Conservation (phyloP, 2,329 filamentous ascomycete genomes). For the Helotiales sp. region DNA sequence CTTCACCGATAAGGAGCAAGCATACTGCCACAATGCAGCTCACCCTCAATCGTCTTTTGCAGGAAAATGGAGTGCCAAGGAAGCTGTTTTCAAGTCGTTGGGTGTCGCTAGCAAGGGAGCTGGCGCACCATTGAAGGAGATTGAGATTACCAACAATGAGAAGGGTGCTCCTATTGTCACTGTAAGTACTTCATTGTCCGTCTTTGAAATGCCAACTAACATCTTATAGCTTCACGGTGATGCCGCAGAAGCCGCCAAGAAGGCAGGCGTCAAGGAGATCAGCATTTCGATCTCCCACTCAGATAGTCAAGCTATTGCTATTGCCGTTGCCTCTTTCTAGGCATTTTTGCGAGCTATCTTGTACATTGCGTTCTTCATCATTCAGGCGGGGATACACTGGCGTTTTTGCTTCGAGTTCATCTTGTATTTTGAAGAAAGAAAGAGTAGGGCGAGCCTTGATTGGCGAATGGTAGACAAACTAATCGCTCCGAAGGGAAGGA, state of each 20-base stretch:
- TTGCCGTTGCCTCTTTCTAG: constrained; percentile 82
- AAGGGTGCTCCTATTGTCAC: constrained; percentile 81
- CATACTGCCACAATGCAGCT: constrained; percentile 80
- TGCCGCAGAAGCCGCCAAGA: constrained; percentile 78
- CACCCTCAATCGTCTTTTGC: constrained; percentile 89
- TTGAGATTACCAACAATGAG: constrained; percentile 83
- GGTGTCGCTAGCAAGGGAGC: constrained; percentile 85
- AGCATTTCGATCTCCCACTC: constrained; percentile 96
- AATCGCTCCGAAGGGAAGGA: too few species aligned
- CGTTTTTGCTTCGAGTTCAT: neutral
- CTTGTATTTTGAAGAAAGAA: neutral
- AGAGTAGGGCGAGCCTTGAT: neutral
- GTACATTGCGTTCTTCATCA: constrained; percentile 15
- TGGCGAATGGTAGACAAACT: neutral
- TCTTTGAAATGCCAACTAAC: constrained; percentile 14
- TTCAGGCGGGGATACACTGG: constrained; percentile 1
- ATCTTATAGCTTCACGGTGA: constrained; percentile 74
- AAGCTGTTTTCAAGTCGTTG: constrained; percentile 97
- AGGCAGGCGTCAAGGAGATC: constrained; percentile 84
- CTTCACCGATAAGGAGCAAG: constrained; percentile 82
- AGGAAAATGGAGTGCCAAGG: constrained; percentile 95
- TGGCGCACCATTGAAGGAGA: constrained; percentile 87
- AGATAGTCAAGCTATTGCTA: constrained; percentile 89
- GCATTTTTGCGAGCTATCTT: constrained; percentile 8
- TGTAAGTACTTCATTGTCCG: constrained; percentile 57